Conservation (phyloP, 164 flowering plant genomes). For the Tetracentron sinense region DNA sequence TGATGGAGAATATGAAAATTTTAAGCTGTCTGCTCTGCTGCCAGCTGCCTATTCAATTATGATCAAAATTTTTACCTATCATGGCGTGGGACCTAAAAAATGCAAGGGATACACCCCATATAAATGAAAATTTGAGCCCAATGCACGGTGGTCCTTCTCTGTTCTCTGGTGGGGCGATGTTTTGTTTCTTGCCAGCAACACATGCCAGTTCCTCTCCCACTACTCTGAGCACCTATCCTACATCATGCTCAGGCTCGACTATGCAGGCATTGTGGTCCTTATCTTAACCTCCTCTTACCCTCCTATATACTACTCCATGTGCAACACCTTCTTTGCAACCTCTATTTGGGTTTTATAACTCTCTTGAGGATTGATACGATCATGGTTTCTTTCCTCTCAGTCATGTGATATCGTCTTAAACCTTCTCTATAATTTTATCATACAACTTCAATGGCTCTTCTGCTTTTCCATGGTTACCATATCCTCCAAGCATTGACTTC, state of each 20-base stretch:
- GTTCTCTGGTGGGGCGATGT: slow-evolving; percentile 98
- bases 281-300: slow-evolving; percentile 93
- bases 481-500: slow-evolving; percentile 85
- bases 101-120: too few species aligned
- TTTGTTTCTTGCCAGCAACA: slow-evolving; percentile 92
- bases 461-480: slow-evolving; percentile 67
- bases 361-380: slow-evolving; percentile 67
- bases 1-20: too few species aligned
- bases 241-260: slow-evolving; percentile 90
- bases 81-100: too few species aligned
- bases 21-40: too few species aligned
- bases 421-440: slow-evolving; percentile 35
- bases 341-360: slow-evolving; percentile 87
- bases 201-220: slow-evolving; percentile 88
- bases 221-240: slow-evolving; percentile 79
- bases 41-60: too few species aligned
- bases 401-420: slow-evolving; percentile 56
- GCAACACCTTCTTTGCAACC: slow-evolving; percentile 83
- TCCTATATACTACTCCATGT: slow-evolving; percentile 97
- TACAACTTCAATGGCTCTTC: slow-evolving; percentile 53
- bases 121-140: too few species aligned
- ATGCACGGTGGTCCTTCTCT: slow-evolving; percentile 96
- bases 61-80: too few species aligned
- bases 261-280: slow-evolving; percentile 94
- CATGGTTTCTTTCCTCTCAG: slow-evolving; percentile 70